These are phyloP conservation scores for Lactarius hengduanensis DNA, from an alignment of 768 basidiomycete genomes.

Conservation along the genomic window DNA sequence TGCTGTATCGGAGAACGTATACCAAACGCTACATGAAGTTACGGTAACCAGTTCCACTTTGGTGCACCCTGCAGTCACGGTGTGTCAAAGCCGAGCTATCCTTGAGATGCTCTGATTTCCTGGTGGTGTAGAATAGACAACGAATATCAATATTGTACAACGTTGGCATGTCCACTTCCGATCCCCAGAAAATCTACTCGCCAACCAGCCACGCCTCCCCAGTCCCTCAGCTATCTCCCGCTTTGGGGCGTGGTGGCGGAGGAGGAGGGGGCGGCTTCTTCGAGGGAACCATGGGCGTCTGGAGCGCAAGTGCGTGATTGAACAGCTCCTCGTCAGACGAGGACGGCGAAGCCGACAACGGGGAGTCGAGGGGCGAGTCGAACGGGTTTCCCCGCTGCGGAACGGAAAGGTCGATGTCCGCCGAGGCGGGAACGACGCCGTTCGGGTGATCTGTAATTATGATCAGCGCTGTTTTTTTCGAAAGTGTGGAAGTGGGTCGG, in stretches of 20 bases:
- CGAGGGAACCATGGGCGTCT: constrained; percentile 57
- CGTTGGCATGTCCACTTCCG: background rate
- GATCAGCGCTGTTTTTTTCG: background rate
- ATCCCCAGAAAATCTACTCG: background rate
- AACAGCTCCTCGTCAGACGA: constrained; percentile 84
- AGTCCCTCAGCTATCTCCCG: constrained; percentile 15
- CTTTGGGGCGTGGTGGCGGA: constrained; percentile 26
- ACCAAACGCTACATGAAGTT: too few relatives aligned
- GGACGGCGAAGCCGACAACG: constrained; percentile 71
- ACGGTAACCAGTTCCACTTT: too few relatives aligned
- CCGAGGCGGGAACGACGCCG: constrained; percentile 50
- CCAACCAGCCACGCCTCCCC: background rate
- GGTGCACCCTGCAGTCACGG: too few relatives aligned
- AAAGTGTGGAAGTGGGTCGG: constrained; percentile 33
- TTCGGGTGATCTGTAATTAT: constrained; percentile 52
- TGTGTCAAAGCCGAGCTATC: too few relatives aligned
- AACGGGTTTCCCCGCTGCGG: constrained; percentile 59
- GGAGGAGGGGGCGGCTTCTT: constrained; percentile 35
- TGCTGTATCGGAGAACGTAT: too few relatives aligned
- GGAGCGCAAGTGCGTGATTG: constrained; percentile 67
- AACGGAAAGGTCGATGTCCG: constrained; percentile 33
- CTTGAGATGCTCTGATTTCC: background rate
- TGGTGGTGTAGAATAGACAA: too few relatives aligned
- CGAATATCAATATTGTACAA: too few relatives aligned
- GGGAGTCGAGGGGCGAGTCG: constrained; percentile 63